Evolutionary conservation across 2,329 filamentous ascomycete species (phyloP).

Genomic region (Aspergillus quadricinctus): DNA sequence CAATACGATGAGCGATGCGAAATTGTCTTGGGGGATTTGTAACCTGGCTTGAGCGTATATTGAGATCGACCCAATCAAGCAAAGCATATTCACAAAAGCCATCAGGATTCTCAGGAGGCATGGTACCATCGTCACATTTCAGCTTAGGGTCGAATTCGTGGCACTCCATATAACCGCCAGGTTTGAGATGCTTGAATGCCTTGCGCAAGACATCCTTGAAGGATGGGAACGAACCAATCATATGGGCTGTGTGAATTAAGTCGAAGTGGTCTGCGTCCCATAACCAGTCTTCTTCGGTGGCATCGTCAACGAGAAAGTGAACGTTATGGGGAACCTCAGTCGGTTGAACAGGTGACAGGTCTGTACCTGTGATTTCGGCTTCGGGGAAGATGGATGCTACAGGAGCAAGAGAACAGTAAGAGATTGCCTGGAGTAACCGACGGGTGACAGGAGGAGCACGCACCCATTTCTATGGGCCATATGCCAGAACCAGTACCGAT

Average conservation of each 20-base stretch:
- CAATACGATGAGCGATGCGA: constrained; percentile 51
- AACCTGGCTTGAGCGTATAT: constrained; percentile 42
- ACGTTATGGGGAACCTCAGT: constrained; percentile 66
- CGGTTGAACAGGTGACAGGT: constrained; percentile 66
- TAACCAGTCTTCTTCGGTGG: constrained; percentile 57
- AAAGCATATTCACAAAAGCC: constrained; percentile 36
- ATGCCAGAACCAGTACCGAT: constrained; percentile 60
- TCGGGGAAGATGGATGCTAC: constrained; percentile 48
- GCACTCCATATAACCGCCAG: constrained; percentile 51
- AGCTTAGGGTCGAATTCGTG: constrained; percentile 44
- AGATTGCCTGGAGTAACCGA: constrained; percentile 7
- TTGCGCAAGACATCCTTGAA: constrained; percentile 54
- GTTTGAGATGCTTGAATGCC: constrained; percentile 49
- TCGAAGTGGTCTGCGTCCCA: constrained; percentile 50
- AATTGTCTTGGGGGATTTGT: constrained; percentile 44
- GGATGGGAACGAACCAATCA: constrained; percentile 55
- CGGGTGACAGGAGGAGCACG: constrained; percentile 9
- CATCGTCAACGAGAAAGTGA: constrained; percentile 69
- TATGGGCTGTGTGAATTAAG: constrained; percentile 56
- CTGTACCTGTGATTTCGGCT: constrained; percentile 58
- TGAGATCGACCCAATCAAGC: constrained; percentile 46
- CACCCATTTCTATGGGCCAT: constrained; percentile 66
- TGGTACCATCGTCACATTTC: constrained; percentile 52
- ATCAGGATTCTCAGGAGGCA: constrained; percentile 43
- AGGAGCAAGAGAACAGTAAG: constrained; percentile 18